Conservation (phyloP, 106 monocot genomes). For the Platanthera zijinensis region DNA sequence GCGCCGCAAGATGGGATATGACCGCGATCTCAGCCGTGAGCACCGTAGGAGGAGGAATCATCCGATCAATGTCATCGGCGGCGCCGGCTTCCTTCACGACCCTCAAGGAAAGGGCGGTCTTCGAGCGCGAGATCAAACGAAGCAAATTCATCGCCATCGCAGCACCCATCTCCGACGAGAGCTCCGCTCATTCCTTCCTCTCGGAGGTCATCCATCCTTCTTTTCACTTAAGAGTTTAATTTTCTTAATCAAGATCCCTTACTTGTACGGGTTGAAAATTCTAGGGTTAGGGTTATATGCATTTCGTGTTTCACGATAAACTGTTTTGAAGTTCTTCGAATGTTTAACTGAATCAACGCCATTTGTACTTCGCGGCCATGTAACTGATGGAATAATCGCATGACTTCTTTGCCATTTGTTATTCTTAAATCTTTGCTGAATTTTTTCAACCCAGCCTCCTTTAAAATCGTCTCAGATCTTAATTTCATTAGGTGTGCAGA, state of each 20-base stretch:
- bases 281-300: conserved; percentile 1
- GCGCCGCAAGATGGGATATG: conserved; percentile 10
- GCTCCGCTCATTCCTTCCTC: conserved; percentile 81
- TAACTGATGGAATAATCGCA: too few species aligned
- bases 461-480: too few species aligned
- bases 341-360: too few species aligned
- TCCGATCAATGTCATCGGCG: conserved; percentile 14
- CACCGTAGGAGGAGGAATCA: conserved; percentile 11
- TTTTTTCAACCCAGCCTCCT: too few species aligned
- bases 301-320: too few species aligned
- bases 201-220: conserved; percentile 30
- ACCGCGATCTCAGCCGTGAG: conserved; percentile 6
- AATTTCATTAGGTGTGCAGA: too few species aligned
- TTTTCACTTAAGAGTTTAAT: not conserved
- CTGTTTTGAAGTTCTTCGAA: too few species aligned
- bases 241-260: not conserved
- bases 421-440: too few species aligned
- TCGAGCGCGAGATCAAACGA: conserved; percentile 70
- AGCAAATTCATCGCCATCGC: conserved; percentile 94
- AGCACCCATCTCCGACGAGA: conserved; percentile 58
- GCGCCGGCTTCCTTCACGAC: conserved; percentile 51
- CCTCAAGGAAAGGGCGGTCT: conserved; percentile 42
- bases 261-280: not conserved
- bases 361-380: too few species aligned
- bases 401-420: too few species aligned